These are phyloP conservation scores for Aegilops longissima DNA, from an alignment of 176 grass and related monocot genomes.

Conservation along the genomic window DNA sequence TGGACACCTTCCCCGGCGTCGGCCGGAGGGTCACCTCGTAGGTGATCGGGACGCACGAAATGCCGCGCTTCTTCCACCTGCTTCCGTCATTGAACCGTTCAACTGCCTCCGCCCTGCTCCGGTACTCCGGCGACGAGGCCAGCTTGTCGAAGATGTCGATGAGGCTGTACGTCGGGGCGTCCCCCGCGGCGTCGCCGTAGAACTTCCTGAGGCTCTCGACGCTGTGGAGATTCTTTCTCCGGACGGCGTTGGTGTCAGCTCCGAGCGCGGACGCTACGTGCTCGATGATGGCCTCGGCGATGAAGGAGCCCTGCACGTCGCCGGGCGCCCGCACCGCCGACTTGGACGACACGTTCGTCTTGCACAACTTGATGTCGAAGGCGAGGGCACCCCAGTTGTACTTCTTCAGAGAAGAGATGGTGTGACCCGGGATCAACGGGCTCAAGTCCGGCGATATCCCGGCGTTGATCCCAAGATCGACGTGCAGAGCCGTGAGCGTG, in stretches of 20 bases:
- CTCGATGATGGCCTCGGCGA: slow-evolving; percentile 86
- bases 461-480: slow-evolving; percentile 55
- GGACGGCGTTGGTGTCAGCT: slow-evolving; percentile 45
- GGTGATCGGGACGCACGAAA: slow-evolving; percentile 74
- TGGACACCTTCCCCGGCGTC: slow-evolving; percentile 74
- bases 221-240: slow-evolving; percentile 79
- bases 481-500: slow-evolving; percentile 60
- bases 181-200: slow-evolving; percentile 35
- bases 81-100: slow-evolving; percentile 53
- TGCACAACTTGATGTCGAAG: slow-evolving; percentile 70
- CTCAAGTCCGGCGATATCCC: slow-evolving; percentile 61
- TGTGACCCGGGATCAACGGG: neutral
- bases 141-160: slow-evolving; percentile 65
- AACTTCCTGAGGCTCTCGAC: slow-evolving; percentile 55
- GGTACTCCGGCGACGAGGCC: slow-evolving; percentile 56
- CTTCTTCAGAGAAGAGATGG: slow-evolving; percentile 61
- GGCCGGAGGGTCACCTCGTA: slow-evolving; percentile 37
- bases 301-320: slow-evolving; percentile 79
- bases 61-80: slow-evolving; percentile 83
- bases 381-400: slow-evolving; percentile 82
- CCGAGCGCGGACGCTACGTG: slow-evolving; percentile 63
- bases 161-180: slow-evolving; percentile 64
- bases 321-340: slow-evolving; percentile 67
- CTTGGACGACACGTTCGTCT: slow-evolving; percentile 73
- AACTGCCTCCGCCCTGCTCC: slow-evolving; percentile 22